phyloP scores from a whole-genome alignment of 2,329 filamentous ascomycete species.

The Aspergillus candidus region DNA sequence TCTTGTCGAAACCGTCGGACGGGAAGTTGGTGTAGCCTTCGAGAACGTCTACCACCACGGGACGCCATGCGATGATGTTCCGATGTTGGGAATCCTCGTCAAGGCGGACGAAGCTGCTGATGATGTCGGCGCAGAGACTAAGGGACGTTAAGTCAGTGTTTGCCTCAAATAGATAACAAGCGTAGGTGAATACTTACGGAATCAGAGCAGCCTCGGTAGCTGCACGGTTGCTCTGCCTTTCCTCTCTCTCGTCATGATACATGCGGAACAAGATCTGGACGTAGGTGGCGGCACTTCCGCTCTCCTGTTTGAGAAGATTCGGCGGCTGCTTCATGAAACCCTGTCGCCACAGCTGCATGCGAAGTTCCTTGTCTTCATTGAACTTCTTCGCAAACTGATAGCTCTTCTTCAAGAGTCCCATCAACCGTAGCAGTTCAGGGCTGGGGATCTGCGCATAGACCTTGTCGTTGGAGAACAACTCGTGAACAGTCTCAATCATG shows the following conservation, averaged over 20 bases:
- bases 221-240: constrained; percentile 68
- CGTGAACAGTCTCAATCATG: constrained; percentile 99
- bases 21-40: constrained; percentile 88
- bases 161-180: constrained; percentile 15
- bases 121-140: constrained; percentile 84
- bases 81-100: constrained; percentile 96
- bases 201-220: constrained; percentile 90
- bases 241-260: constrained; percentile 84
- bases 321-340: constrained; percentile 99
- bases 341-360: constrained; percentile 90
- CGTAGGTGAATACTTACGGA: constrained; percentile 47
- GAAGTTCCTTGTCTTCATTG: constrained; percentile 93
- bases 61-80: constrained; percentile 95
- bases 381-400: constrained; percentile 96
- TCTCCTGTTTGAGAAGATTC: constrained; percentile 95
- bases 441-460: constrained; percentile 94
- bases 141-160: background rate
- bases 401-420: constrained; percentile 89
- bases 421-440: constrained; percentile 78
- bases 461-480: constrained; percentile 94
- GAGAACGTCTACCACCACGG: constrained; percentile 92
- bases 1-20: constrained; percentile 67
- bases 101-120: constrained; percentile 73
- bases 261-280: constrained; percentile 93
- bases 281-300: constrained; percentile 86